Evolutionary conservation across 352 stramenopile species (phyloP).

Genomic region (Achlya hypogyna): DNA sequence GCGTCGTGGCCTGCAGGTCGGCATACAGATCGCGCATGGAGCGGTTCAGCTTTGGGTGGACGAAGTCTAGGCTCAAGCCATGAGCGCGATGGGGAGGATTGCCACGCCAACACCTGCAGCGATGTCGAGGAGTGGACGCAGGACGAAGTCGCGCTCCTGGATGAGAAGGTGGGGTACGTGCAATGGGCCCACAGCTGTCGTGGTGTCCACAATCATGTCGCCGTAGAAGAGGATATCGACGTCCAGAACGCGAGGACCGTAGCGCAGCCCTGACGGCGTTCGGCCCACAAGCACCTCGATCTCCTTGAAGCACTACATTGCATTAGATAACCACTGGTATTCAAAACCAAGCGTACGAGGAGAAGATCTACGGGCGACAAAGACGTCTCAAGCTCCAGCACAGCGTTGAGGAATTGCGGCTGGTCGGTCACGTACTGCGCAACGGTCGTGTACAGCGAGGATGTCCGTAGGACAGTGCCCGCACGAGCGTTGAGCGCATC

Average conservation of each 20-base stretch:
- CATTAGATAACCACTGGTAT: not conserved
- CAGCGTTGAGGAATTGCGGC: conserved; percentile 92
- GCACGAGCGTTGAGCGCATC: conserved; percentile 37
- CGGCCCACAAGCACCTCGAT: conserved; percentile 87
- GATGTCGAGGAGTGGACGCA: conserved; percentile 92
- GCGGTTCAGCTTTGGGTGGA: conserved; percentile 67
- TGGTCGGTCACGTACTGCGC: conserved; percentile 95
- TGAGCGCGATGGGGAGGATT: conserved; percentile 7
- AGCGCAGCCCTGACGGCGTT: conserved; percentile 33
- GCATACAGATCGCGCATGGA: conserved; percentile 67
- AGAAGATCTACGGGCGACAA: conserved; percentile 74
- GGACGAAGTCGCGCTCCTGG: conserved; percentile 94
- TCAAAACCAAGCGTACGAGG: not conserved
- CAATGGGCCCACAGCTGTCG: conserved; percentile 65
- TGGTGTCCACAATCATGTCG: conserved; percentile 48
- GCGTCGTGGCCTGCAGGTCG: conserved; percentile 22
- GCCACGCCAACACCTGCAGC: conserved; percentile 33
- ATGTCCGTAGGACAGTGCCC: conserved; percentile 66
- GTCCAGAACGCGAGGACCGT: conserved; percentile 90
- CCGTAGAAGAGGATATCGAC: conserved; percentile 95
- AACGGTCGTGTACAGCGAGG: conserved; percentile 86
- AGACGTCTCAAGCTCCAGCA: conserved; percentile 77
- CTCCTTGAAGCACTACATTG: conserved; percentile 59
- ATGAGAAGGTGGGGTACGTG: conserved; percentile 93
- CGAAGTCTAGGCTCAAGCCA: conserved; percentile 32